Conservation (phyloP, 1,139 yeast species). For the Pneumocystis wakefieldiae region DNA sequence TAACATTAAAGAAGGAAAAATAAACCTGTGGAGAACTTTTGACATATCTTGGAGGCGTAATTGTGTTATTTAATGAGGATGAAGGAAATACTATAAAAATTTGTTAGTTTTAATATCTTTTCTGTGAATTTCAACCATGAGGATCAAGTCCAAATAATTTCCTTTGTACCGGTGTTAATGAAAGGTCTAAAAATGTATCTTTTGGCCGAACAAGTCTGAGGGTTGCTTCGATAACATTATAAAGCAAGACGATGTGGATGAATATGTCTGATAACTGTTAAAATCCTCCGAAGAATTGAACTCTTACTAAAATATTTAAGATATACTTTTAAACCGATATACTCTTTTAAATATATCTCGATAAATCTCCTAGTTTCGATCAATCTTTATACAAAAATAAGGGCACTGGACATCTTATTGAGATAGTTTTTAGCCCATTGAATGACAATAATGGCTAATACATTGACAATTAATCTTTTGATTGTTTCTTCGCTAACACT, state of each 20-base stretch:
- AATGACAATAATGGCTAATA: background rate
- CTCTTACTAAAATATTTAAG: background rate
- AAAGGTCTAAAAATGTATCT: constrained; percentile 1
- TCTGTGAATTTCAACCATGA: background rate
- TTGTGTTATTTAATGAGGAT: background rate
- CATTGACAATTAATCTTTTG: background rate
- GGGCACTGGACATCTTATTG: background rate
- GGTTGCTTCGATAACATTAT: background rate
- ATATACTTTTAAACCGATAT: background rate
- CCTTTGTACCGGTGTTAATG: constrained; percentile 1
- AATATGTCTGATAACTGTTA: background rate
- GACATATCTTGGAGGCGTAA: constrained; percentile 1
- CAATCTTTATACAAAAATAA: background rate
- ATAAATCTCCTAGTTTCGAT: background rate
- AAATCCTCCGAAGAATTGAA: background rate
- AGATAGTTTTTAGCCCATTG: background rate
- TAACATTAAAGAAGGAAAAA: background rate
- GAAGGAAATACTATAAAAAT: background rate
- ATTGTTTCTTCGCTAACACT: background rate
- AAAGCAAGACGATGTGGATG: background rate
- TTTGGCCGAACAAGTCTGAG: background rate
- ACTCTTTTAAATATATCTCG: background rate
- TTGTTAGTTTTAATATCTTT: background rate
- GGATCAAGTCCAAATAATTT: constrained; percentile 2
- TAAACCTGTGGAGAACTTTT: background rate